Evolutionary conservation across 371 early-diverging fungal species (phyloP).

Genomic region (Mucor lusitanicus): DNA sequence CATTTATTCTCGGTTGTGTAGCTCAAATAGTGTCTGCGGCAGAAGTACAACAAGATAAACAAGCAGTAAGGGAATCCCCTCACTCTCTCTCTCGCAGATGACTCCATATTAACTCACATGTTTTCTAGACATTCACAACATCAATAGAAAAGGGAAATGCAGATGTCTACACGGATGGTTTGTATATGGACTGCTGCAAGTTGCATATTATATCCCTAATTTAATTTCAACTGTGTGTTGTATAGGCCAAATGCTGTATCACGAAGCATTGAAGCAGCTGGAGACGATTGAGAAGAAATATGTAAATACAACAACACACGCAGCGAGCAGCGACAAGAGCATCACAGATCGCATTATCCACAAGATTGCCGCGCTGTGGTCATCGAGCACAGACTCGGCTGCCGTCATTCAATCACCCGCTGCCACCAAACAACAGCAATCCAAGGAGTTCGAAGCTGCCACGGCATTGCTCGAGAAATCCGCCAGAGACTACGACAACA

Average conservation of each 20-base stretch:
- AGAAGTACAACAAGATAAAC: neutral
- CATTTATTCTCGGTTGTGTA: slow-evolving; percentile 14
- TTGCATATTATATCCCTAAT: neutral
- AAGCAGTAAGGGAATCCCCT: slow-evolving; percentile 5
- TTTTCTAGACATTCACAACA: slow-evolving; percentile 6
- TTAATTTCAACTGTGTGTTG: neutral
- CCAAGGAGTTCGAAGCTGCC: slow-evolving; percentile 3
- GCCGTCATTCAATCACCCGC: neutral
- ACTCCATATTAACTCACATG: neutral
- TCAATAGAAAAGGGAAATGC: slow-evolving; percentile 12
- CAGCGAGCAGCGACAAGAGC: neutral
- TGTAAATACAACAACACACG: neutral
- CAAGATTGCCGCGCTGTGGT: neutral
- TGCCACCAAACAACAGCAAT: slow-evolving; percentile 4
- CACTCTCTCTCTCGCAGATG: neutral
- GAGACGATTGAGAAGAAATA: slow-evolving; percentile 20
- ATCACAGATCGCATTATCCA: slow-evolving; percentile 5
- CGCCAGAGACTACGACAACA: slow-evolving; percentile 30
- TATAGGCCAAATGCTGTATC: slow-evolving; percentile 38
- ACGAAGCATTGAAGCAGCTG: slow-evolving; percentile 32
- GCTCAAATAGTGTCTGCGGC: slow-evolving; percentile 4
- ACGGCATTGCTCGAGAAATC: slow-evolving; percentile 10
- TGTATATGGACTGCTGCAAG: neutral
- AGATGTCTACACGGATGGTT: slow-evolving; percentile 12
- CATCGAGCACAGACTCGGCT: neutral